A percentile compares a stretch with the other conserved stretches of the same genome.
Conservation (phyloP, 352 stramenopile genomes). For the Globisporangium lucens region DNA sequence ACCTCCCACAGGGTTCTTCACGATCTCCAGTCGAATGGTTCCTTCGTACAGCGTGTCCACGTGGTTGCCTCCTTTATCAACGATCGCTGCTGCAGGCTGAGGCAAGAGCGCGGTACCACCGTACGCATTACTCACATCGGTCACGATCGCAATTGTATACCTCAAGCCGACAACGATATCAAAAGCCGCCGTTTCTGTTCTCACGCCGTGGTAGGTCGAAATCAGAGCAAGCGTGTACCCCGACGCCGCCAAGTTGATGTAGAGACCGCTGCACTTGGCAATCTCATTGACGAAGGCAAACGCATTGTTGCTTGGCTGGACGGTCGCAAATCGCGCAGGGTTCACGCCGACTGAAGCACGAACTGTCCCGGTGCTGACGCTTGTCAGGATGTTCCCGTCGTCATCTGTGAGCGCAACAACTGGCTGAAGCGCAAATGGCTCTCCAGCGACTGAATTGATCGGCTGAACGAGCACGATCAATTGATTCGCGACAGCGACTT, state of each 20-base stretch:
- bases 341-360: constrained; percentile 51
- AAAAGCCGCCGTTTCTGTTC: constrained; percentile 69
- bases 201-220: constrained; percentile 62
- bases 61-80: constrained; percentile 77
- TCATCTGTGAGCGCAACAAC: constrained; percentile 75
- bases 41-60: constrained; percentile 44
- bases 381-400: constrained; percentile 69
- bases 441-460: constrained; percentile 54
- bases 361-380: constrained; percentile 51
- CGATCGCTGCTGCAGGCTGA: constrained; percentile 68
- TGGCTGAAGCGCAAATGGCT: constrained; percentile 54
- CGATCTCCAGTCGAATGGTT: constrained; percentile 59
- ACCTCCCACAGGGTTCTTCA: constrained; percentile 56
- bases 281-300: constrained; percentile 80
- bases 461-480: constrained; percentile 71
- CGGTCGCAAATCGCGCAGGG: constrained; percentile 43
- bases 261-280: constrained; percentile 64
- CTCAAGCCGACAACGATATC: constrained; percentile 61
- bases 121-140: constrained; percentile 77
- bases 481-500: constrained; percentile 27
- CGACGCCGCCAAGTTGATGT: constrained; percentile 55
- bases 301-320: constrained; percentile 39
- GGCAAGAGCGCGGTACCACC: constrained; percentile 73
- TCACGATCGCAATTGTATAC: constrained; percentile 58
- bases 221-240: constrained; percentile 72